Evolutionary conservation across 768 basidiomycete species (phyloP), one percentile per base, ranked within the genome.

Genomic region (Phanerodontia chrysosporium): DNA sequence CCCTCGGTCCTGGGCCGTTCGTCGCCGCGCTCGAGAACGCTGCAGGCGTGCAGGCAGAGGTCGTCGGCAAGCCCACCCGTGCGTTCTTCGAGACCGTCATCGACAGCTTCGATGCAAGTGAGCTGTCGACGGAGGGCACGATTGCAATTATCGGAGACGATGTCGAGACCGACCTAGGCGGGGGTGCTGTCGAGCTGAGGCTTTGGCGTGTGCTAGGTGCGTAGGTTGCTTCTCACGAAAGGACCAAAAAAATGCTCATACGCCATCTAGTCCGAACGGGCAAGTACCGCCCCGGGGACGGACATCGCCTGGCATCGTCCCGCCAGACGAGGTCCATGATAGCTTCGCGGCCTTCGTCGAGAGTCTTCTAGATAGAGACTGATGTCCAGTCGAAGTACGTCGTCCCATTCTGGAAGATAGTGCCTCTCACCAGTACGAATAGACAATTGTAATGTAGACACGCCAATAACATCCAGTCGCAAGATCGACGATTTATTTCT

Each of bases 1-100:
- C 84, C 3, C 74, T 89, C 13, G 88, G 89, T 1, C 85, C 86
- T 0, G 87, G 89, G 0, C 85, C 87, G 2, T 90, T 90, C 64
- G 80, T 90, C 18, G 69, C 75, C 1, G 86, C 83, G 0, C 75
- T 90, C 14, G 86, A 89, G 65, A 69, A 72, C 16, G 85, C 86
- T 0, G 60, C 80, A 0, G 79, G 76, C 0, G 66, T 73, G 35
- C 62, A 75, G 12, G 83, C 86, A 0, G 76, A 76, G 46, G 73
- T 84, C 21, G 79, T 90, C 4, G 89, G 89, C 1, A 90, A 90
- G 65, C 87, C 88, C 0, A 78, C 77, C 0, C 73, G 73, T 16
- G 63, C 70, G 1, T 89, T 90, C 66, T 89, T 87, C 63, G 73
- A 85, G 59, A 71, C 79, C 9, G 83, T 82, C 13, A 75, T 90